Percentiles rank a stretch among this genome's conserved stretches.
Conservation (phyloP, 2,329 filamentous ascomycete genomes). For the Colletotrichum cuscutae region DNA sequence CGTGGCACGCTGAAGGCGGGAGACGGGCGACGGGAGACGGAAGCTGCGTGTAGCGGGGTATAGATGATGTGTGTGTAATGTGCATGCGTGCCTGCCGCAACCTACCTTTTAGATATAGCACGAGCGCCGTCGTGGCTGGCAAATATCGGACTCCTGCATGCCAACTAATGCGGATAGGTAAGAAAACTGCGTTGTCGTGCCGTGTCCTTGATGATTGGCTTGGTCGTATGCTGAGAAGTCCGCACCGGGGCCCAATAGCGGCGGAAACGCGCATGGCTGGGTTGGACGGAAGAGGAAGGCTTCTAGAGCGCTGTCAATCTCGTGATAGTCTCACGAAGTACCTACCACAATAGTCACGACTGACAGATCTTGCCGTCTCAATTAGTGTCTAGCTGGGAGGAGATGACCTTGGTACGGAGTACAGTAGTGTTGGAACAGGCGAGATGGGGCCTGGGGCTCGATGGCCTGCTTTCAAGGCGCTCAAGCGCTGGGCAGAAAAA, state of each 20-base stretch:
- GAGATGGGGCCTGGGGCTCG: background rate
- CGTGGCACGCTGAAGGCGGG: background rate
- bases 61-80: background rate
- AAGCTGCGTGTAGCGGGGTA: background rate
- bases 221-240: background rate
- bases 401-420: background rate
- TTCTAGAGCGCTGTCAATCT: slow-evolving; percentile 18
- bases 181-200: background rate
- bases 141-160: background rate
- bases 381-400: too few relatives aligned
- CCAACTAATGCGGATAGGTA: background rate
- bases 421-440: background rate
- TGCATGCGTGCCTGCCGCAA: slow-evolving; percentile 3
- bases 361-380: background rate
- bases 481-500: background rate
- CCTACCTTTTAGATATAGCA: background rate
- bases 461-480: background rate
- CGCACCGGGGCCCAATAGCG: too few relatives aligned
- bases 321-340: too few relatives aligned
- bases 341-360: too few relatives aligned
- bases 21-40: background rate
- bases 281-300: slow-evolving; percentile 16
- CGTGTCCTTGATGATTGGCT: background rate
- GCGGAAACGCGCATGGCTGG: too few relatives aligned
- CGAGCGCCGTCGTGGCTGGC: background rate